Evolutionary conservation across 768 basidiomycete species (phyloP), one percentile per base, ranked within the genome.

Genomic region (Tremella mesenterica): DNA sequence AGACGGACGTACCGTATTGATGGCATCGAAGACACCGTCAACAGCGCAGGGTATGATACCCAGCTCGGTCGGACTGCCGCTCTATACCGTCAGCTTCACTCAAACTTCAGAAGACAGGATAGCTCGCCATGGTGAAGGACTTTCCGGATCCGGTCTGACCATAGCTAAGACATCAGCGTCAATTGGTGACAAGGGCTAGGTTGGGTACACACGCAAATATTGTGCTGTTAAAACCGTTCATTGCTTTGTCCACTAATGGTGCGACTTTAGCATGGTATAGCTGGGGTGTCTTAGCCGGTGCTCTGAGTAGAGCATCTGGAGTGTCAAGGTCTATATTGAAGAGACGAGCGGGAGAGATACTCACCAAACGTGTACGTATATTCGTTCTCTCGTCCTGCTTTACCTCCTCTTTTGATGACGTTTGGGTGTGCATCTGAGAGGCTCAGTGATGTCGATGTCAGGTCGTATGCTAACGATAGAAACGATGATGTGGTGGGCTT

Each of bases 221-320:
- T 3, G 71, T 73, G 47, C 61, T 64, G 54, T 73, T 73, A 63
- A 71, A 73, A 25, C 71, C 71, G 34, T 64, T 63, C 71, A 73
- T 73, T 0, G 69, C 66, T 48, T 73, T 73, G 23, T 68, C 61
- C 0, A 73, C 69, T 5, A 73, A 52, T 0, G 69, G 64, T 9
- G 71, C 61, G 26, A 73, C 57, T 44, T 70, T 64, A 4, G 50
- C 41, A 13, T 53, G 47, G 50, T 73, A 73, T 20, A 73, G 56
- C 9, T 69, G 58, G 2, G 64, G 54, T 0, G 71, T 73, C 6
- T 52, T 61, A 4, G 59, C 57, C 0, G 71, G 71, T n/a, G 59
- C 49, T 23, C 64, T 54, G 2, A 71, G 61, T 2, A 71, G 51
- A 34, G 59, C 61, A 41, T 71, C 71, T 73, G 39, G 28, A 18